These are phyloP conservation scores for Aspergillus homomorphus DNA, from an alignment of 495 filamentous ascomycete genomes.

Conservation along the genomic window DNA sequence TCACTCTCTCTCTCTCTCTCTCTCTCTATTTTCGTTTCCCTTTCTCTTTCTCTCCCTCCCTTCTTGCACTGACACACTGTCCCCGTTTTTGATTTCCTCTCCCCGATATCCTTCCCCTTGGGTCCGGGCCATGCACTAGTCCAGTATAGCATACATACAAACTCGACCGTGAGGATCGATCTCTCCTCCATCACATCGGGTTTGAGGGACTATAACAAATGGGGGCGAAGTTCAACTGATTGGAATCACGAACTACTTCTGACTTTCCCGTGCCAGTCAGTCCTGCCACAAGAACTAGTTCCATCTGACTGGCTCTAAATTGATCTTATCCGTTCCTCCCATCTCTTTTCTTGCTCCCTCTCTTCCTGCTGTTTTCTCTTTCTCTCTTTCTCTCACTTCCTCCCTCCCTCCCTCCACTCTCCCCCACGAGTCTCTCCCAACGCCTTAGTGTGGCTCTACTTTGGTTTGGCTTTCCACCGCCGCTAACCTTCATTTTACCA, in stretches of 20 bases:
- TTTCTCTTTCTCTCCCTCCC: background rate
- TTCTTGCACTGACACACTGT: background rate
- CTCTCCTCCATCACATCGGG: background rate
- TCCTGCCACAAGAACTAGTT: constrained; percentile 5
- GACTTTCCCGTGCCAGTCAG: constrained; percentile 5
- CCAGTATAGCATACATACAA: background rate
- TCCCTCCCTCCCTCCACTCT: background rate
- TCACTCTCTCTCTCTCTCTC: constrained; percentile 9
- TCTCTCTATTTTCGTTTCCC: background rate
- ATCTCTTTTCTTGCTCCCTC: background rate
- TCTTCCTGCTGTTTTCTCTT: background rate
- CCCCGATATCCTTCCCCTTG: background rate
- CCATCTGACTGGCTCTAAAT: constrained; percentile 9
- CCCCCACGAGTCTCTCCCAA: constrained; percentile 21
- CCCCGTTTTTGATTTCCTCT: constrained; percentile 4
- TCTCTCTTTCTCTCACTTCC: background rate
- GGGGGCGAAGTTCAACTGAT: background rate
- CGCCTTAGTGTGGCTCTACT: constrained; percentile 12
- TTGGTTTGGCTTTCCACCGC: constrained; percentile 25
- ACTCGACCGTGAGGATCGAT: background rate
- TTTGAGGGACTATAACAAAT: background rate
- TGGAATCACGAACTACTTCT: background rate
- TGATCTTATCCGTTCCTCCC: constrained; percentile 16
- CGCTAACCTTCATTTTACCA: constrained; percentile 22
- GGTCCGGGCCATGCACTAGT: background rate